Evolutionary conservation across 2,329 filamentous ascomycete genomes (phyloP).

Genomic region (Scorias spongiosa): DNA sequence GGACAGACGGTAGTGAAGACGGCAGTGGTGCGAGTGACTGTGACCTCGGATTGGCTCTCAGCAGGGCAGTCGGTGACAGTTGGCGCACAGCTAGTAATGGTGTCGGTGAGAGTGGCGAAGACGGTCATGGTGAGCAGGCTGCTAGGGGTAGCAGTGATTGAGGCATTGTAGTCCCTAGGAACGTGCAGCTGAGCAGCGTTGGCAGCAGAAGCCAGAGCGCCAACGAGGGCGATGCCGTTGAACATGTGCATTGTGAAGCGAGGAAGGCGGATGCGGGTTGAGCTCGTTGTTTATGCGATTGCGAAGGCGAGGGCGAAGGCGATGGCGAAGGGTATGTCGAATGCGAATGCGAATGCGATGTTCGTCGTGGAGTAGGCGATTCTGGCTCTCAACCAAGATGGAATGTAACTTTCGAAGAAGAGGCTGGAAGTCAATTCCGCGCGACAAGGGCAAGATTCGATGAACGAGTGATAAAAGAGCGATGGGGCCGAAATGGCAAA

Average conservation of each 20-base stretch:
- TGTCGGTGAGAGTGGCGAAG: constrained; percentile 7
- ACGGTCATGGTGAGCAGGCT: background rate
- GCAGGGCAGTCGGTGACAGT: constrained; percentile 8
- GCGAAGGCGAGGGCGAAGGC: constrained; percentile 1
- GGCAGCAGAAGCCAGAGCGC: constrained; percentile 3
- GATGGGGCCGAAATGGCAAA: background rate
- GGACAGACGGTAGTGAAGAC: constrained; percentile 14
- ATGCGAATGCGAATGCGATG: constrained; percentile 1
- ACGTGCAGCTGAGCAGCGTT: background rate
- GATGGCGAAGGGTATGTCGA: background rate
- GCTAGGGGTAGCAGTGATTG: background rate
- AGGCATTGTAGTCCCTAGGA: background rate
- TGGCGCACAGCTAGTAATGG: constrained; percentile 9
- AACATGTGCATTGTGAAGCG: background rate
- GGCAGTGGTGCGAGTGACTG: constrained; percentile 7
- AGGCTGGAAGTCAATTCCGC: constrained; percentile 8
- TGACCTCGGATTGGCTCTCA: constrained; percentile 6
- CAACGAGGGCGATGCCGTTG: constrained; percentile 1
- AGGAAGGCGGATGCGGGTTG: background rate
- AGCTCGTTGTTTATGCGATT: constrained; percentile 2
- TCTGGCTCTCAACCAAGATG: background rate
- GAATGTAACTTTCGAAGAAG: background rate
- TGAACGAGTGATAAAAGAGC: background rate
- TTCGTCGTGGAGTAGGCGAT: constrained; percentile 1
- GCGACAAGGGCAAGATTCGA: constrained; percentile 1